Evolutionary conservation across 495 filamentous ascomycete species (phyloP), one percentile per base, ranked within the genome.

Genomic region (Penicillium cosmopolitanum): DNA sequence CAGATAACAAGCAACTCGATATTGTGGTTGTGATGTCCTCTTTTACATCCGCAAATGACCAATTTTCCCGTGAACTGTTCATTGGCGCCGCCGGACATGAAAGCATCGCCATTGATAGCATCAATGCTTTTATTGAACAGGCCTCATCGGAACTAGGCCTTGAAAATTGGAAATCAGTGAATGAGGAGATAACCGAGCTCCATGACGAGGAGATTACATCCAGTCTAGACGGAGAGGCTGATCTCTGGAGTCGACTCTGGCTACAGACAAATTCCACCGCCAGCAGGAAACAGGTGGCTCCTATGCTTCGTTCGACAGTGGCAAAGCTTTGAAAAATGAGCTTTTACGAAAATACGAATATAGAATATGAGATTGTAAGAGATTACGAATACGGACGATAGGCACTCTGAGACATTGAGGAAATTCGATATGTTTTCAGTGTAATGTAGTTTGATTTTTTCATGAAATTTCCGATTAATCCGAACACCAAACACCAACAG

Each of bases 231-330:
- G 61, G 61, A 9, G 56, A 70, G 10, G 40, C 38, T 3, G 59
- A 53, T 0, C n/a, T 51, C 7, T 76, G 70, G 69, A 65, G 71
- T 8, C 65, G 67, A 50, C 78, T 88, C 31, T 94, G 91, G 90
- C 71, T 77, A 62, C 93, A 97, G 79, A 73, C 70, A 23, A 81
- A 86, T 63, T 61, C 88, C 21, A 79, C 82, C 50, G 79, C 85
- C 58, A 97, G 93, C 72, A 79, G 94, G 64, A 98, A 98, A 76
- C 88, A 92, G 79, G 91, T 98, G 43, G 93, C 88, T 34, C 94
- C 94, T 33, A 74, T 96, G 73, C 60, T 98, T 64, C 84, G 92
- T 66, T 82, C 83, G 61, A 85, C 81, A 19, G 81, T 92, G 67
- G 74, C 75, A 53, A 73, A 74, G 48, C 55, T 72, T 35, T 66